Evolutionary conservation across 305 asterid species (phyloP).

Genomic region (Solanum hybrid): DNA sequence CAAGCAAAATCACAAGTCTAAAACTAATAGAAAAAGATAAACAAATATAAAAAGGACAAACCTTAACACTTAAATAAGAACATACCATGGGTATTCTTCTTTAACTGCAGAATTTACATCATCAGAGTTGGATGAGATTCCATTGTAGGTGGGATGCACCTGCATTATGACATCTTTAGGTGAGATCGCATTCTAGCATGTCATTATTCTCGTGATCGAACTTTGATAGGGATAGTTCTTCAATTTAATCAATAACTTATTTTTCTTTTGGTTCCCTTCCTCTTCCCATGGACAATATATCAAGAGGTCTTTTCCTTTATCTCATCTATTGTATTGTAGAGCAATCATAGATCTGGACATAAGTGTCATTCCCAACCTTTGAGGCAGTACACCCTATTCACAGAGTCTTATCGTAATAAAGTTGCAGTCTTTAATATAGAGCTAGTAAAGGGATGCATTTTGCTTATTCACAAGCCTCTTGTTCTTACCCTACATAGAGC

Average conservation of each 20-base stretch:
- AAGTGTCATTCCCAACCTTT: neutral
- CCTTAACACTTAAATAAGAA: slow-evolving; percentile 11
- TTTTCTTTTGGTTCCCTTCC: neutral
- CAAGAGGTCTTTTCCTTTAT: neutral
- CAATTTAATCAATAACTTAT: neutral
- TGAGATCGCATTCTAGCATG: neutral
- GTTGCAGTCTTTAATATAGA: neutral
- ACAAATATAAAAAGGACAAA: neutral
- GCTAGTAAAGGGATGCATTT: neutral
- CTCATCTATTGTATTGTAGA: neutral
- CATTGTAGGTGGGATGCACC: slow-evolving; percentile 27
- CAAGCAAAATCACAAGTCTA: neutral
- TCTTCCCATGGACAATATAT: neutral
- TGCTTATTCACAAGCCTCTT: neutral
- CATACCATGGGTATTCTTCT: slow-evolving; percentile 30
- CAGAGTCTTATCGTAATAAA: neutral
- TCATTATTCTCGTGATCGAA: neutral
- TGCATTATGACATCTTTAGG: slow-evolving; percentile 10
- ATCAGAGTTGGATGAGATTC: slow-evolving; percentile 20
- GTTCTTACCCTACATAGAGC: neutral
- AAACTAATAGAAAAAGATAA: neutral
- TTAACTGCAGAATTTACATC: slow-evolving; percentile 13
- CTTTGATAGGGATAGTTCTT: neutral
- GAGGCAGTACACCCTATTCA: neutral
- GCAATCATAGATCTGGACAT: neutral